These are phyloP conservation scores for Cadophora gregata DNA, from an alignment of 2,329 filamentous ascomycete species.

Conservation along the genomic window DNA sequence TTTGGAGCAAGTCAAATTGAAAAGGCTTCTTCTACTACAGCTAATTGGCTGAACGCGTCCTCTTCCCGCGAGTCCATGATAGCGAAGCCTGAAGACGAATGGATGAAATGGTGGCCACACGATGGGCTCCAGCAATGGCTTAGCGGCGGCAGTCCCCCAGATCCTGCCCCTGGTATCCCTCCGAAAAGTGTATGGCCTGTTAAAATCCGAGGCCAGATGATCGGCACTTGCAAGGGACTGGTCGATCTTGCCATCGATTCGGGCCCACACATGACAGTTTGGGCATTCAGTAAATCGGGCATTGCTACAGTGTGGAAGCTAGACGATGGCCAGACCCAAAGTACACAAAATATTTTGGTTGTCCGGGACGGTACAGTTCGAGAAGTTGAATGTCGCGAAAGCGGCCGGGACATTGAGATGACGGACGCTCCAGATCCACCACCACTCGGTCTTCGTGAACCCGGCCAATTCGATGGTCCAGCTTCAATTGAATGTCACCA, in stretches of 20 bases:
- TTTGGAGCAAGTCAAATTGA: conserved; percentile 49
- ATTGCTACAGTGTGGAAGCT: conserved; percentile 55
- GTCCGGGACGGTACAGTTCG: conserved; percentile 43
- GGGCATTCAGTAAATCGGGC: conserved; percentile 50
- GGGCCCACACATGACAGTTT: conserved; percentile 53
- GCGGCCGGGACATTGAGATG: conserved; percentile 33
- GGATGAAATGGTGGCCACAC: conserved; percentile 50
- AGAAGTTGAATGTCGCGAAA: conserved; percentile 31
- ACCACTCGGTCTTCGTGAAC: background rate
- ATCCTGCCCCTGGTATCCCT: conserved; percentile 32
- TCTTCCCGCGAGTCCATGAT: conserved; percentile 24
- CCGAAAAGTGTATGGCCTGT: conserved; percentile 53
- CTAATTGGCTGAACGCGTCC: conserved; percentile 23
- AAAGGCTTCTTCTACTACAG: conserved; percentile 19
- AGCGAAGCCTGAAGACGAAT: conserved; percentile 37
- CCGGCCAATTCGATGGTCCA: conserved; percentile 38
- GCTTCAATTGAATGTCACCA: conserved; percentile 15
- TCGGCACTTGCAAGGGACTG: conserved; percentile 52
- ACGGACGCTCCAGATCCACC: conserved; percentile 21
- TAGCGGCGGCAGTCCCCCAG: conserved; percentile 40
- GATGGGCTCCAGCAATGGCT: conserved; percentile 46
- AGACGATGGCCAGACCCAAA: conserved; percentile 39
- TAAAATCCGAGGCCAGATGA: conserved; percentile 54
- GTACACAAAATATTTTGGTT: conserved; percentile 29
- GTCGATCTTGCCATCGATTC: conserved; percentile 58